phyloP scores from a whole-genome alignment of 257 asterid genomes.

The Lavandula angustifolia region DNA sequence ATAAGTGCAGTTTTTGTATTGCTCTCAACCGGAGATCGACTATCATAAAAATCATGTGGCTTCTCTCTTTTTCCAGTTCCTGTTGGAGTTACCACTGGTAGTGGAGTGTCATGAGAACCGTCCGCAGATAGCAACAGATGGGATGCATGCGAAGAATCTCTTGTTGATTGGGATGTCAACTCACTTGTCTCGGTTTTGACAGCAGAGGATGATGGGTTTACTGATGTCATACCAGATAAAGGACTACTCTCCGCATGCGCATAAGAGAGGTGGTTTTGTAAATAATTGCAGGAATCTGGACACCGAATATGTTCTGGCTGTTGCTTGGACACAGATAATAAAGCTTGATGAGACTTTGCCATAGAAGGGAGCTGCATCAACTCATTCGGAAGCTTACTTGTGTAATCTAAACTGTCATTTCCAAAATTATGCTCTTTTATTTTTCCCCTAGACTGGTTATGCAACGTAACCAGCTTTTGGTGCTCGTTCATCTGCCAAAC shows the following conservation, averaged over 20 bases:
- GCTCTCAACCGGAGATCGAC: conserved; percentile 29
- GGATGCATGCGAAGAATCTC: conserved; percentile 50
- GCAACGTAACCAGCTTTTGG: conserved; percentile 50
- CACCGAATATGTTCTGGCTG: conserved; percentile 38
- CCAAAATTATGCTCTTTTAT: conserved; percentile 39
- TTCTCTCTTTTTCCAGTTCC: conserved; percentile 40
- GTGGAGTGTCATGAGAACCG: conserved; percentile 38
- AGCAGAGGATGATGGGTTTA: conserved; percentile 41
- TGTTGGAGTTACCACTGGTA: conserved; percentile 37
- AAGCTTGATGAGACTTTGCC: conserved; percentile 40
- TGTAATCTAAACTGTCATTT: conserved; percentile 40
- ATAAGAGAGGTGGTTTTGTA: conserved; percentile 42
- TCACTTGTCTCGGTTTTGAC: conserved; percentile 53
- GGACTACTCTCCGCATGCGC: conserved; percentile 46
- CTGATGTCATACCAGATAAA: conserved; percentile 45
- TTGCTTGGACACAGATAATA: conserved; percentile 35
- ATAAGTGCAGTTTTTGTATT: conserved; percentile 26
- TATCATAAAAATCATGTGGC: conserved; percentile 29
- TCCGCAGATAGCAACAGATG: conserved; percentile 44
- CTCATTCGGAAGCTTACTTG: conserved; percentile 43
- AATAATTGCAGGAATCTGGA: conserved; percentile 45
- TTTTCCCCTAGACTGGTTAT: conserved; percentile 43
- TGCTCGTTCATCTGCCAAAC: conserved; percentile 51
- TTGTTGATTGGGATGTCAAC: conserved; percentile 47
- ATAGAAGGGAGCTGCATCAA: conserved; percentile 40